A percentile compares a stretch with the other conserved stretches of the same genome.
Conservation (phyloP, 2,329 filamentous ascomycete species). For the Shiraia sp. region DNA sequence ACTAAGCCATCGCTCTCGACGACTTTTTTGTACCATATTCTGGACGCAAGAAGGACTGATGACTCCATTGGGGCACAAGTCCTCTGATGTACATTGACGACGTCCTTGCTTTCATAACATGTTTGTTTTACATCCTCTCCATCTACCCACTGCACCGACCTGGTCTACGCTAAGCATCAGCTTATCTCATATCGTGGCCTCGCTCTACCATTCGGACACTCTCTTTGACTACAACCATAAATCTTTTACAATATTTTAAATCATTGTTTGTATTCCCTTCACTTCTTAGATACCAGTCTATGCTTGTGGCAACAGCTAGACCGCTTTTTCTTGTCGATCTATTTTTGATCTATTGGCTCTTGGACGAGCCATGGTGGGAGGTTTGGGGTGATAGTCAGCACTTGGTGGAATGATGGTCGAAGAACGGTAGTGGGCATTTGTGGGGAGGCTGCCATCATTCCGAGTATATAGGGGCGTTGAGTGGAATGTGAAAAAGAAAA, state of each 20-base stretch:
- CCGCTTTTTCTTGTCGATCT: slow-evolving; percentile 35
- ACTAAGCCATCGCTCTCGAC: slow-evolving; percentile 57
- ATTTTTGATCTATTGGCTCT: slow-evolving; percentile 10
- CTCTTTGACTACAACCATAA: slow-evolving; percentile 38
- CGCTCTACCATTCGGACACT: slow-evolving; percentile 40
- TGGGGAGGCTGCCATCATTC: slow-evolving; percentile 31
- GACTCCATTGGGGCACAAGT: slow-evolving; percentile 2
- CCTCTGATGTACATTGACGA: slow-evolving; percentile 26
- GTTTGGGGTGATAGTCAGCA: slow-evolving; percentile 22
- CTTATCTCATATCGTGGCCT: slow-evolving; percentile 17
- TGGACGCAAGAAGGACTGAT: slow-evolving; percentile 10
- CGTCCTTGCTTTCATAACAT: slow-evolving; percentile 7
- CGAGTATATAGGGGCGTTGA: slow-evolving; percentile 34
- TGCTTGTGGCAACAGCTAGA: slow-evolving; percentile 34
- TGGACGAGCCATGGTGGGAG: slow-evolving; percentile 14
- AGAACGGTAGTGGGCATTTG: slow-evolving; percentile 21
- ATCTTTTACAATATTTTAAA: slow-evolving; percentile 35
- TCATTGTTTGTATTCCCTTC: slow-evolving; percentile 35
- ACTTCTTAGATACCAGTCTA: slow-evolving; percentile 49
- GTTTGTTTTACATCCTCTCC: slow-evolving; percentile 8
- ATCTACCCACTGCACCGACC: slow-evolving; percentile 11
- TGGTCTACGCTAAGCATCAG: slow-evolving; percentile 20
- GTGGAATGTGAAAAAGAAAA: slow-evolving; percentile 32
- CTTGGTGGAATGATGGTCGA: slow-evolving; percentile 21
- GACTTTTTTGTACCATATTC: slow-evolving; percentile 38